Evolutionary conservation across 106 monocot species (phyloP), one percentile per base, ranked within the genome.

Genomic region (Dactylorhiza incarnata): DNA sequence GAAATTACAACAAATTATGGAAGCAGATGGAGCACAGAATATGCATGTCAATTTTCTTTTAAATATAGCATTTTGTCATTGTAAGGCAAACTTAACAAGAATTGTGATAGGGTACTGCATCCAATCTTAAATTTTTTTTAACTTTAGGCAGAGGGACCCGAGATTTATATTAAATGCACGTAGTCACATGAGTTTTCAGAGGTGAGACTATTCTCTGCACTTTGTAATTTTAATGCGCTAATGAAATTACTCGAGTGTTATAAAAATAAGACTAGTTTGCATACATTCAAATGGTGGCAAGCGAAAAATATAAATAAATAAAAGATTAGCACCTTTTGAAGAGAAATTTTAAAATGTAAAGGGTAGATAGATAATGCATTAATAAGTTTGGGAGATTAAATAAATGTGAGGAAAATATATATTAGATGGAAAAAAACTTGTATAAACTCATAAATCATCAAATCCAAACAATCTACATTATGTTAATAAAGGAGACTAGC

Each of bases 361-460:
- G n/a, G 58, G 58, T 59, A 59, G 58, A 59, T 59, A 7, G 9
- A 59, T 22, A n/a, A 59, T 59, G 58, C 58, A 59, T 59, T 59
- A 22, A 22, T 22, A 59, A 54, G 54, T 54, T 54, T 54, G 54
- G 6, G 11, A 10, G 51, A n/a, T 14, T 5, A 54, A 54, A 54
- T 54, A 20, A 59, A 59, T 59, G 58, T 12, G 58, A 9, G 37
- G 37, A n/a, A 19, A 58, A 20, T 20, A 12, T 58, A 20, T 19
- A 58, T 19, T 58, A 22, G 58, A 22, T 20, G 22, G 58, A 58
- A 58, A 54, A 15, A 11, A 15, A 53, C 4, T 14, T 2, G 54
- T 14, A 54, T 14, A 54, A 54, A 54, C 58, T 58, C 1, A 7
- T 37, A 37, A 37, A 37, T 37, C 37, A 37, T 37, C 37, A 37